A percentile compares a stretch with the other conserved stretches of the same genome.
phyloP scores from a whole-genome alignment of 2,329 filamentous ascomycete species.

The Fusarium poae region DNA sequence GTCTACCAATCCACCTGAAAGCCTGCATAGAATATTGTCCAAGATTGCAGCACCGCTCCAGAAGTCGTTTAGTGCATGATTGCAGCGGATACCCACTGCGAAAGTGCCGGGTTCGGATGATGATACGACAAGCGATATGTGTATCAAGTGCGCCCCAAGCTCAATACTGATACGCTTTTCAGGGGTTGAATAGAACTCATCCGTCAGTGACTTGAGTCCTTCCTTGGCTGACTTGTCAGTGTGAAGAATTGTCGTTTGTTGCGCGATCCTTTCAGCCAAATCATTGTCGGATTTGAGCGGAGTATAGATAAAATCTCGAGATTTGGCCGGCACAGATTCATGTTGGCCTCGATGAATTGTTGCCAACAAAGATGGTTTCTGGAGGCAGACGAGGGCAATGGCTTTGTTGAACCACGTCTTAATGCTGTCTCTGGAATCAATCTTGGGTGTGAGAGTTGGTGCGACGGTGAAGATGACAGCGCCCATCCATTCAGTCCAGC shows the following conservation, averaged over 20 bases:
- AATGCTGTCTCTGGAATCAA: not conserved
- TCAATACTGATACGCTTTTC: conserved; percentile 11
- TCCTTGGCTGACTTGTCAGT: not conserved
- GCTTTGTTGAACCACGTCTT: not conserved
- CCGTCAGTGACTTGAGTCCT: conserved; percentile 6
- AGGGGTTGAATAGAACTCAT: conserved; percentile 8
- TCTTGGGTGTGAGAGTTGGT: not conserved
- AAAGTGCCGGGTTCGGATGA: not conserved
- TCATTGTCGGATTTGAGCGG: conserved; percentile 2
- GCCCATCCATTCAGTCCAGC: conserved; percentile 4
- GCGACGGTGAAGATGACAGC: not conserved
- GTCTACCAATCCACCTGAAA: not conserved
- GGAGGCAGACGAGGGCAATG: not conserved
- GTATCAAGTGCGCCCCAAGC: conserved; percentile 2
- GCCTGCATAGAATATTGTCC: not conserved
- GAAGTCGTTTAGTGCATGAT: conserved; percentile 17
- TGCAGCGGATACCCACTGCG: conserved; percentile 6
- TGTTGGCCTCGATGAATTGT: conserved; percentile 2
- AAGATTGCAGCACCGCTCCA: conserved; percentile 11
- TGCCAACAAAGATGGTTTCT: conserved; percentile 1
- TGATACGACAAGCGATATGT: not conserved
- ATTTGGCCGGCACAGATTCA: not conserved
- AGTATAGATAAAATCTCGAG: conserved; percentile 6
- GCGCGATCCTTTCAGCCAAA: not conserved
- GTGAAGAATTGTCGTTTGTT: not conserved